Base-by-base conservation (phyloP, 208 protist species). In the Leishmania guyanensis region DNA sequence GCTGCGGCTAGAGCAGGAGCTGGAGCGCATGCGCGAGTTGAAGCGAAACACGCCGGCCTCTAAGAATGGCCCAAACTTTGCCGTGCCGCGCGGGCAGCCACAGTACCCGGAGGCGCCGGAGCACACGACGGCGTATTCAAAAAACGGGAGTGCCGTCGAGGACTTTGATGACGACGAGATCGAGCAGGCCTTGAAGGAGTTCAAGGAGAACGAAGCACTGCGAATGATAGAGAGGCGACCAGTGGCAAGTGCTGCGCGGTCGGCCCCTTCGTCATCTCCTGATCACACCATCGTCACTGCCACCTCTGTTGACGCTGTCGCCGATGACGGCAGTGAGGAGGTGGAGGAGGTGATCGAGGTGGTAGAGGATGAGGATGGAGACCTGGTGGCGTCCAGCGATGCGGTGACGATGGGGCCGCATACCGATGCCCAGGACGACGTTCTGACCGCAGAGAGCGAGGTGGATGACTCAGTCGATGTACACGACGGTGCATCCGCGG, bases 11-110 rank as follows among this genome's bases (percentile, higher is more conserved):
- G 80, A 87, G 33, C 88, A 94, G 64, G 80, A 87, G 62, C 90
- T 97, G 78, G 88, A 89, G 80, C 84, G 82, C 54, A 92, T 93
- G 88, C 75, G 88, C 8, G 82, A 92, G 54, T 75, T 90, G 70
- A 92, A 84, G 46, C 75, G 69, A 66, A 75, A 77, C 56, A 64
- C 80, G 1, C 48, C 66, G 64, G 53, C 62, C 46, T 70, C 82
- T 48, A 73, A 74, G 29, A 78, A 17, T 60, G 50, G 53, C 53
- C 66, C 68, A 12, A 58, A 64, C 51, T 85, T 89, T 36, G 39
- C 80, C n/a, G 72, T 88, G 26, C 82, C 82, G 20, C 77, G 69
- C 22, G 64, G 70, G 48, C 81, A 78, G 69, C 87, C 84, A 14
- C 74, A 86, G 58, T 93, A 90, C 80, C 54, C 81, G 29, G 86